Conservation (phyloP, 208 protist genomes). For the Kentomonas sorsogonicus region DNA sequence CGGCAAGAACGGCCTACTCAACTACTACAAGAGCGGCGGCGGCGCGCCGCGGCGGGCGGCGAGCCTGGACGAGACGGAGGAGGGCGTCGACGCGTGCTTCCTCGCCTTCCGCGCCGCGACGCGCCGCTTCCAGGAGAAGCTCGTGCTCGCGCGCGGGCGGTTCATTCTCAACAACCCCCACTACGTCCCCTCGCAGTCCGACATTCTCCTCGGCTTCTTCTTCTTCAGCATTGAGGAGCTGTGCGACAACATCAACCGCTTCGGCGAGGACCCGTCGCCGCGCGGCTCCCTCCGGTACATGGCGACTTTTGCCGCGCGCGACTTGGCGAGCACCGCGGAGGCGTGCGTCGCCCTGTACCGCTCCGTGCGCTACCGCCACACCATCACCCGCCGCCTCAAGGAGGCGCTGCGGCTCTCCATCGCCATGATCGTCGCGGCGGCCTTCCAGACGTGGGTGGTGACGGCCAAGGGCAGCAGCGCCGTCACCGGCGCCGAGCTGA, state of each 20-base stretch:
- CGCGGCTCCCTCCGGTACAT: conserved; percentile 56
- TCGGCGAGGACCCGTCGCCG: conserved; percentile 34
- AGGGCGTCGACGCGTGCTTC: conserved; percentile 56
- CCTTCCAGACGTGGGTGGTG: conserved; percentile 78
- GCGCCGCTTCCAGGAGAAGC: conserved; percentile 54
- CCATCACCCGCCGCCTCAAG: conserved; percentile 73
- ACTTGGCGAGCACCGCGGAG: conserved; percentile 44
- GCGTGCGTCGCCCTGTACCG: conserved; percentile 34
- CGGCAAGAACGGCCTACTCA: no score
- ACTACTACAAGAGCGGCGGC: no score
- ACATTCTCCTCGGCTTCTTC: conserved; percentile 81
- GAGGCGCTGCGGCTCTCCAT: conserved; percentile 79
- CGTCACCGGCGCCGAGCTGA: conserved; percentile 66
- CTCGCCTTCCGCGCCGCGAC: conserved; percentile 44
- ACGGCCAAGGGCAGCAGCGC: conserved; percentile 49
- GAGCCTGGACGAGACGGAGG: conserved; percentile 43
- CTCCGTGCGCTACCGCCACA: conserved; percentile 35
- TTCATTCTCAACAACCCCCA: conserved; percentile 78
- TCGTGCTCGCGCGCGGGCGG: conserved; percentile 65
- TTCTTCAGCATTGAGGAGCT: conserved; percentile 80
- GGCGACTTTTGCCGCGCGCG: conserved; percentile 37
- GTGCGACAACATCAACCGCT: conserved; percentile 51
- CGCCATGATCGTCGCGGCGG: conserved; percentile 56
- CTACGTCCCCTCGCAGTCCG: conserved; percentile 73
- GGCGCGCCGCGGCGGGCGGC: no score